These are phyloP conservation scores for Serendipita indica DNA, from an alignment of 768 basidiomycete genomes.

Conservation along the genomic window DNA sequence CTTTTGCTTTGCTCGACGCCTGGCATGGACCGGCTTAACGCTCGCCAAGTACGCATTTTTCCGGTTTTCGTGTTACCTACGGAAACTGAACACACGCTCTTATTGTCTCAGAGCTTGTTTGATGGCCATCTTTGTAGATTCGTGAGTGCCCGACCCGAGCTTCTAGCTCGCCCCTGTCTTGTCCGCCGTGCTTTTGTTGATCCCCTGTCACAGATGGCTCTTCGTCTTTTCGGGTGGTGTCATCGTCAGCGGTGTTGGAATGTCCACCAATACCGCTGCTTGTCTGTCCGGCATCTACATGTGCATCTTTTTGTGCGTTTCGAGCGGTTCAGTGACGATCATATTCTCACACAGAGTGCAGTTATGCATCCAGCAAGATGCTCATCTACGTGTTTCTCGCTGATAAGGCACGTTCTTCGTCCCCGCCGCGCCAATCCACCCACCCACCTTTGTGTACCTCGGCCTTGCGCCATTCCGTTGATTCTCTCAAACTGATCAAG, in stretches of 20 bases:
- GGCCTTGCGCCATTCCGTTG: neutral
- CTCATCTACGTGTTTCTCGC: conserved; percentile 14
- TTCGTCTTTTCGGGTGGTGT: conserved; percentile 6
- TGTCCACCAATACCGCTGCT: conserved; percentile 5
- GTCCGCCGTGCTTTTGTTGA: neutral
- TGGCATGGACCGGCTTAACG: neutral
- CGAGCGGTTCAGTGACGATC: too few species aligned
- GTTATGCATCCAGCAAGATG: conserved; percentile 12
- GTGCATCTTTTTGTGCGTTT: conserved; percentile 13
- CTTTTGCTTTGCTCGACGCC: neutral
- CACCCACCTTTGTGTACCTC: neutral
- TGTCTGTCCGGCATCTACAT: conserved; percentile 13
- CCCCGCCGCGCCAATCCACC: neutral
- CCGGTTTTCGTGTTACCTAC: neutral
- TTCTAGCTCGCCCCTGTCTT: neutral
- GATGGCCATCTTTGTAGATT: conserved; percentile 6
- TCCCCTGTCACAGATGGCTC: neutral
- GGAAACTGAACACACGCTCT: neutral
- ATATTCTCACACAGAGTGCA: neutral
- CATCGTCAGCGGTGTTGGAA: conserved; percentile 12
- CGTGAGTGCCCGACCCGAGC: neutral
- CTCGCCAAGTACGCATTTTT: neutral
- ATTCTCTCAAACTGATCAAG: neutral
- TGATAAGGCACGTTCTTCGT: conserved; percentile 12
- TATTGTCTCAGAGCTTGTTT: neutral